phyloP scores from a whole-genome alignment of 2,329 filamentous ascomycete genomes.

The Stagonosporopsis vannaccii region DNA sequence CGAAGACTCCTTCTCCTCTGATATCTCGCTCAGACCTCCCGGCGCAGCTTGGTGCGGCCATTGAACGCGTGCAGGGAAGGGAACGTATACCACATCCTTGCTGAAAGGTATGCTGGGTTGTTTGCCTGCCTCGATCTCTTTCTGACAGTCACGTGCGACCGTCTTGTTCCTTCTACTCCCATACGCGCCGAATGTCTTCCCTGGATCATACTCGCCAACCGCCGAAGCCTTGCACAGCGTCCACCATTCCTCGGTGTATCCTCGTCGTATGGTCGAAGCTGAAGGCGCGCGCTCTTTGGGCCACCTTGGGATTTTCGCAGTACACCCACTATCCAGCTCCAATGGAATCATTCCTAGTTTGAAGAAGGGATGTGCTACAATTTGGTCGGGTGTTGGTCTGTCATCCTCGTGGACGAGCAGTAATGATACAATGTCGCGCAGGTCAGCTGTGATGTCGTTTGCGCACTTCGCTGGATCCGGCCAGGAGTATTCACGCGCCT shows the following conservation, averaged over 20 bases:
- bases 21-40: slow-evolving; percentile 50
- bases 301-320: slow-evolving; percentile 57
- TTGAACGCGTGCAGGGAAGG: slow-evolving; percentile 51
- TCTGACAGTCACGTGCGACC: slow-evolving; percentile 59
- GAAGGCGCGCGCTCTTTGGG: slow-evolving; percentile 53
- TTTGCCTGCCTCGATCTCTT: slow-evolving; percentile 56
- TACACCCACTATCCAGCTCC: slow-evolving; percentile 55
- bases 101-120: slow-evolving; percentile 59
- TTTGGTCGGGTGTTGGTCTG: slow-evolving; percentile 77
- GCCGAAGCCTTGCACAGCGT: slow-evolving; percentile 59
- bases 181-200: slow-evolving; percentile 56
- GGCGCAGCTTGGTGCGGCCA: slow-evolving; percentile 43
- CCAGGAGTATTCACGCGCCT: slow-evolving; percentile 81
- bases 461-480: slow-evolving; percentile 70
- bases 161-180: slow-evolving; percentile 58
- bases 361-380: slow-evolving; percentile 83
- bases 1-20: slow-evolving; percentile 50
- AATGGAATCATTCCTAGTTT: slow-evolving; percentile 75
- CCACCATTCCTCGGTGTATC: slow-evolving; percentile 61
- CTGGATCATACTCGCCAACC: slow-evolving; percentile 57
- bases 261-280: slow-evolving; percentile 53
- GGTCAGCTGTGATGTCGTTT: slow-evolving; percentile 75
- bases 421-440: slow-evolving; percentile 78
- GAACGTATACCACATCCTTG: slow-evolving; percentile 57
- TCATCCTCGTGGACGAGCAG: slow-evolving; percentile 78